phyloP scores from a whole-genome alignment of 805 yeast species.

The Candida montana region DNA sequence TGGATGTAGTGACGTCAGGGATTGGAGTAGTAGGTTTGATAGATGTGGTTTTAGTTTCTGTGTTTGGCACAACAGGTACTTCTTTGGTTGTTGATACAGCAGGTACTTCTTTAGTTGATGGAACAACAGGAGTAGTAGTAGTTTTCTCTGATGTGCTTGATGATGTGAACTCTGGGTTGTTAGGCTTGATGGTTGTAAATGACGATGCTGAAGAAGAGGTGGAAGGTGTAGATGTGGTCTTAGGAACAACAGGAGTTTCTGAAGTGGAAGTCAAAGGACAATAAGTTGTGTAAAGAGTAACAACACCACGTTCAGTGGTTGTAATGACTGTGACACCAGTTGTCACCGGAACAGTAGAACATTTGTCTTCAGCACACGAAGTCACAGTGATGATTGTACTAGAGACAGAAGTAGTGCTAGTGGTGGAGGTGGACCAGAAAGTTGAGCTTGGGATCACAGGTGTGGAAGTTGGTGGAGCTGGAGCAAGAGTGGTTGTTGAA shows the following conservation, averaged over 20 bases:
- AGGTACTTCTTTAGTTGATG: neutral
- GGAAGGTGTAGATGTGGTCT: neutral
- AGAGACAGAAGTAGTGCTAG: neutral
- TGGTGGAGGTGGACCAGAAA: neutral
- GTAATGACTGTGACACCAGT: conserved; percentile 3
- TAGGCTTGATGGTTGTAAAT: neutral
- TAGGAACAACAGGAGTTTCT: neutral
- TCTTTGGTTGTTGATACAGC: too few species aligned
- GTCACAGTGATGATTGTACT: conserved; percentile 24
- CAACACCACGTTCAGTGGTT: conserved; percentile 12
- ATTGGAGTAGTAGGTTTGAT: too few species aligned
- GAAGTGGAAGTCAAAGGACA: conserved; percentile 18
- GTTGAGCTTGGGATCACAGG: neutral
- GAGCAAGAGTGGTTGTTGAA: neutral
- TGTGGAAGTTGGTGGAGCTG: conserved; percentile 11
- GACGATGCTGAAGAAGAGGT: neutral
- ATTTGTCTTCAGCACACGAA: conserved; percentile 22
- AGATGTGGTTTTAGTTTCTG: too few species aligned
- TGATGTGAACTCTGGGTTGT: neutral
- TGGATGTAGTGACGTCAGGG: neutral
- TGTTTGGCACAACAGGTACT: too few species aligned
- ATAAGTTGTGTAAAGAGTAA: conserved; percentile 23
- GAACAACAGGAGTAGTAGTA: too few species aligned
- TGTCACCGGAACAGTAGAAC: neutral
- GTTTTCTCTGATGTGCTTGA: too few species aligned